Conservation (phyloP, 768 basidiomycete species). For the Trametes sanguinea region DNA sequence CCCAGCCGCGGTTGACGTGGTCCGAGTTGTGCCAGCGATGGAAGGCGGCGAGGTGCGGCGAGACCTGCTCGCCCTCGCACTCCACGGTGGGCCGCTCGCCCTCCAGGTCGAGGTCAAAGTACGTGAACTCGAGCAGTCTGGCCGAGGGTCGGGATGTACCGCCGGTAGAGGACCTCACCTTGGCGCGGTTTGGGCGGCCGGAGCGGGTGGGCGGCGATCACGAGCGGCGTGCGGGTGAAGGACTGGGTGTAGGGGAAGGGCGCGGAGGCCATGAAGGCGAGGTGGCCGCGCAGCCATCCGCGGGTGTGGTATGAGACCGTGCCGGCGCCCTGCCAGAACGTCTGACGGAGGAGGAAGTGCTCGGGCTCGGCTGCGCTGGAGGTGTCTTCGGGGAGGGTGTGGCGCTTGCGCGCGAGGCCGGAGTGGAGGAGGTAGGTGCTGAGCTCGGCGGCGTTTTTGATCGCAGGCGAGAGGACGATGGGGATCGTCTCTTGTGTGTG, state of each 20-base stretch:
- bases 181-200: constrained; percentile 48
- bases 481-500: constrained; percentile 46
- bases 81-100: constrained; percentile 6
- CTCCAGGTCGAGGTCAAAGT: constrained; percentile 31
- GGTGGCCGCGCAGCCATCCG: constrained; percentile 39
- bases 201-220: constrained; percentile 54
- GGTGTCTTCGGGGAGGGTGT: constrained; percentile 15
- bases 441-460: constrained; percentile 38
- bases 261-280: constrained; percentile 24
- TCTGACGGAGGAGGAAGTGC: constrained; percentile 42
- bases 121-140: constrained; percentile 34
- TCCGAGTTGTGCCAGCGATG: constrained; percentile 52
- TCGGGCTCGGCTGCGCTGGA: constrained; percentile 24
- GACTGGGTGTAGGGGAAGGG: constrained; percentile 41
- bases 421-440: constrained; percentile 40
- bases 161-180: constrained; percentile 43
- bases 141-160: constrained; percentile 38
- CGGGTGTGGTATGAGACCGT: constrained; percentile 33
- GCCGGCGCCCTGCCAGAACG: constrained; percentile 56
- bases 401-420: constrained; percentile 36
- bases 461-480: constrained; percentile 31
- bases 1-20: constrained; percentile 49
- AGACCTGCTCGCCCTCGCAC: constrained; percentile 11
- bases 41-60: constrained; percentile 44
- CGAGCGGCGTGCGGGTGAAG: constrained; percentile 48